Evolutionary conservation across 495 filamentous ascomycete species (phyloP).

Genomic region (Terfezia boudieri): DNA sequence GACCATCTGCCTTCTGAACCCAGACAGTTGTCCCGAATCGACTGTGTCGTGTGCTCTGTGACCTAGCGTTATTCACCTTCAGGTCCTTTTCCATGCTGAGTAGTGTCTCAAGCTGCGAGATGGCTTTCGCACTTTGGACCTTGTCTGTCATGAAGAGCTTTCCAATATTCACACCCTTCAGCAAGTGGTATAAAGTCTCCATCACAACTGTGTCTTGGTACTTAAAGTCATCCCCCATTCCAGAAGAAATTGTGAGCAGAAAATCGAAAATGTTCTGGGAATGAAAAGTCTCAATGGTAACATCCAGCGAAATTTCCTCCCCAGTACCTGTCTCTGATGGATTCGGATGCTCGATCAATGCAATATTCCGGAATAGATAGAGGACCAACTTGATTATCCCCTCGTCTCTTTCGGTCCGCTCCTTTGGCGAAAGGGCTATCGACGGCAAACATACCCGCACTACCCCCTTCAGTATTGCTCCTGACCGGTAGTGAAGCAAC

Average conservation of each 20-base stretch:
- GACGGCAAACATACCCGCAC: constrained; percentile 68
- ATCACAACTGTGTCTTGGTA: constrained; percentile 66
- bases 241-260: constrained; percentile 65
- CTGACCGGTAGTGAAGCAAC: constrained; percentile 59
- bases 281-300: constrained; percentile 69
- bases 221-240: constrained; percentile 79
- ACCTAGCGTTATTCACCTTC: constrained; percentile 51
- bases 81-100: constrained; percentile 62
- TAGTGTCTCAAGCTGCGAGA: constrained; percentile 49
- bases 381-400: constrained; percentile 83
- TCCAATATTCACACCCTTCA: constrained; percentile 71
- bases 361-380: constrained; percentile 71
- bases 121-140: constrained; percentile 38
- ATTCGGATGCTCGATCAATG: constrained; percentile 53
- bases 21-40: constrained; percentile 95
- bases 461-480: constrained; percentile 49
- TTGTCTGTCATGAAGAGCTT: constrained; percentile 69
- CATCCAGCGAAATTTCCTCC: constrained; percentile 66
- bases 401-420: constrained; percentile 60
- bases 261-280: constrained; percentile 75
- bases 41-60: constrained; percentile 72
- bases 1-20: constrained; percentile 70
- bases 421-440: constrained; percentile 54
- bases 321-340: constrained; percentile 26
- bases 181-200: constrained; percentile 73